phyloP scores from a whole-genome alignment of 2,329 filamentous ascomycete genomes.

The Cordyceps pruinosa region DNA sequence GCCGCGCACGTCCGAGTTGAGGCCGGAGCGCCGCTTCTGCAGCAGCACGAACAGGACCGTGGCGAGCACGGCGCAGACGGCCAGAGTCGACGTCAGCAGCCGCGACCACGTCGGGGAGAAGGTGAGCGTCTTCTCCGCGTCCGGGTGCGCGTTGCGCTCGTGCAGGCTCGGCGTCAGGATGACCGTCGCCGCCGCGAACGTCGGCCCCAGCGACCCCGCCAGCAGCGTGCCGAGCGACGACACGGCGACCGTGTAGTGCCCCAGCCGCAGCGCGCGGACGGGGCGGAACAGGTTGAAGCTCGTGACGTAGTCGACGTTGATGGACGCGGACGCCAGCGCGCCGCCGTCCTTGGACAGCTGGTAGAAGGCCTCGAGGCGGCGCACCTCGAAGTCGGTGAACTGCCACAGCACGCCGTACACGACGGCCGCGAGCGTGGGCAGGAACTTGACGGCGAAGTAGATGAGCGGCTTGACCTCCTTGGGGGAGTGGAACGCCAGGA shows the following conservation, averaged over 20 bases:
- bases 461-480: conserved; percentile 41
- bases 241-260: conserved; percentile 61
- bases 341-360: conserved; percentile 56
- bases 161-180: conserved; percentile 47
- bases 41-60: conserved; percentile 54
- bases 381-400: conserved; percentile 58
- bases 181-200: conserved; percentile 57
- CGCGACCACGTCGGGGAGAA: conserved; percentile 56
- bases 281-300: conserved; percentile 60
- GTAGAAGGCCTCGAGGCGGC: conserved; percentile 59
- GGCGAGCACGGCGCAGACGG: conserved; percentile 52
- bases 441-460: conserved; percentile 59
- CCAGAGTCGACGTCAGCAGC: conserved; percentile 48
- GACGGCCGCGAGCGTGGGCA: conserved; percentile 55
- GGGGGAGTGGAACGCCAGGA: conserved; percentile 44
- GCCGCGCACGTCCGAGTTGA: conserved; percentile 62
- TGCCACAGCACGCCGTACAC: conserved; percentile 60
- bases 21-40: conserved; percentile 55
- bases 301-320: conserved; percentile 70
- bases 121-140: conserved; percentile 44
- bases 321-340: conserved; percentile 55
- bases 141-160: conserved; percentile 34
- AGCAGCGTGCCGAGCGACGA: conserved; percentile 59
- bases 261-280: conserved; percentile 51
- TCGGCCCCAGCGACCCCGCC: conserved; percentile 62